phyloP scores from a whole-genome alignment of 1,284 basidiomycete genomes.

The Cryptococcus sp. region DNA sequence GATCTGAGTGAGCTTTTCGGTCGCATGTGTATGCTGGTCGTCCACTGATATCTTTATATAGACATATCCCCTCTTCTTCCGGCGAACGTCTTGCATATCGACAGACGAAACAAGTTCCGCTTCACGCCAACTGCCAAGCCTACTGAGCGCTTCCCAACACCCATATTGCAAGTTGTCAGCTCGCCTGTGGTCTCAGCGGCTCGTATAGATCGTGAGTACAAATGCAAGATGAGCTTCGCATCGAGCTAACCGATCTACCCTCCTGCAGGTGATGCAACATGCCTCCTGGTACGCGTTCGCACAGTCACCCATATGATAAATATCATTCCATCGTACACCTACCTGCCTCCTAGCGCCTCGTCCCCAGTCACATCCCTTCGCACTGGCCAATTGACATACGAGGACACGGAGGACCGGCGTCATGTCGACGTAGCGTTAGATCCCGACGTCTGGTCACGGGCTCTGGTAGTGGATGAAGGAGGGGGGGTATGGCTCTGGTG shows the following conservation, averaged over 20 bases:
- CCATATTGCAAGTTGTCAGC: conserved; percentile 27
- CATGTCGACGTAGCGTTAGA: conserved; percentile 38
- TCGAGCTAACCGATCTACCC: background rate
- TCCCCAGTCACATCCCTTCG: conserved; percentile 9
- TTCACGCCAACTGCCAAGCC: conserved; percentile 20
- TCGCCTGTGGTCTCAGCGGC: conserved; percentile 21
- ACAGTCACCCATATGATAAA: conserved; percentile 22
- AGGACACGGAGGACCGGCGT: conserved; percentile 27
- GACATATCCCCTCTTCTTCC: conserved; percentile 33
- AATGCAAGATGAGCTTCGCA: background rate
- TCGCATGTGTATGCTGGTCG: background rate
- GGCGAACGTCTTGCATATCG: conserved; percentile 4
- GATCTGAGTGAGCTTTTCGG: conserved; percentile 25
- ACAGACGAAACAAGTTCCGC: conserved; percentile 3
- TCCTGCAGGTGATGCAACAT: conserved; percentile 22
- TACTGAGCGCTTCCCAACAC: conserved; percentile 23
- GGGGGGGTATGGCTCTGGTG: conserved; percentile 43
- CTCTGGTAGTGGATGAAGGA: conserved; percentile 35
- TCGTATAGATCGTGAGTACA: conserved; percentile 24
- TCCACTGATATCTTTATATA: conserved; percentile 5
- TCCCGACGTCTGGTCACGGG: conserved; percentile 22
- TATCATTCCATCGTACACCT: conserved; percentile 22
- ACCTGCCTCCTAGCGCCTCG: conserved; percentile 7
- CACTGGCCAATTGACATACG: conserved; percentile 7
- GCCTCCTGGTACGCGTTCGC: conserved; percentile 26